A percentile compares a stretch with the other conserved stretches of the same genome.
phyloP scores from a whole-genome alignment of 2,329 filamentous ascomycete species.

The Verticillium tricorpus region DNA sequence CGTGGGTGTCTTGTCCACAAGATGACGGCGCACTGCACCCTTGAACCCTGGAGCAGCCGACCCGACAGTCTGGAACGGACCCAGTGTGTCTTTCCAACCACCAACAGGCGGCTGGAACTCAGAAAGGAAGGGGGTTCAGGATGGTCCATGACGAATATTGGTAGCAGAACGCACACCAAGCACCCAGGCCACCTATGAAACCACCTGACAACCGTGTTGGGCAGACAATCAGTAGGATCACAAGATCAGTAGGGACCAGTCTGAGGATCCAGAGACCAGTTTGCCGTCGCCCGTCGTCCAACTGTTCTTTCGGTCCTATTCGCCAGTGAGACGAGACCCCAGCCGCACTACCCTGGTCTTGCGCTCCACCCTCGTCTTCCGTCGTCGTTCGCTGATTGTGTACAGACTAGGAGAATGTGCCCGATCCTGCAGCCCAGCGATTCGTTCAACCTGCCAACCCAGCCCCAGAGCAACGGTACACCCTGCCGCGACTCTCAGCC shows the following conservation, averaged over 20 bases:
- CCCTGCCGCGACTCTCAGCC: neutral
- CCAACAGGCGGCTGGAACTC: neutral
- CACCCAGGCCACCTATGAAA: neutral
- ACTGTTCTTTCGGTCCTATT: neutral
- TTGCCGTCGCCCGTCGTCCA: neutral
- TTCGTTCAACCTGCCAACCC: neutral
- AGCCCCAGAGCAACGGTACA: neutral
- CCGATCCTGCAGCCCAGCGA: neutral
- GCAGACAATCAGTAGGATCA: neutral
- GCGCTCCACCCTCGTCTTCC: neutral
- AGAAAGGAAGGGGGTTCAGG: neutral
- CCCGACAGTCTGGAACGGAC: slow-evolving; percentile 2
- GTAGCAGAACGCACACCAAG: neutral
- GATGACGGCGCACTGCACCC: neutral
- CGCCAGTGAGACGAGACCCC: neutral
- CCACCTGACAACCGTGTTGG: neutral
- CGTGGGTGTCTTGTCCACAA: neutral
- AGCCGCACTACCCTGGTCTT: neutral
- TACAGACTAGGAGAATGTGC: neutral
- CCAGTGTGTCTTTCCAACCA: neutral
- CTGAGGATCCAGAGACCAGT: neutral
- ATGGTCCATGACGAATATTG: neutral
- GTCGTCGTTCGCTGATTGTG: neutral
- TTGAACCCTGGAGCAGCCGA: slow-evolving; percentile 1
- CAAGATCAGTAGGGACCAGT: neutral